phyloP scores from a whole-genome alignment of 2,329 filamentous ascomycete species.

The Elsinoe arachidis region DNA sequence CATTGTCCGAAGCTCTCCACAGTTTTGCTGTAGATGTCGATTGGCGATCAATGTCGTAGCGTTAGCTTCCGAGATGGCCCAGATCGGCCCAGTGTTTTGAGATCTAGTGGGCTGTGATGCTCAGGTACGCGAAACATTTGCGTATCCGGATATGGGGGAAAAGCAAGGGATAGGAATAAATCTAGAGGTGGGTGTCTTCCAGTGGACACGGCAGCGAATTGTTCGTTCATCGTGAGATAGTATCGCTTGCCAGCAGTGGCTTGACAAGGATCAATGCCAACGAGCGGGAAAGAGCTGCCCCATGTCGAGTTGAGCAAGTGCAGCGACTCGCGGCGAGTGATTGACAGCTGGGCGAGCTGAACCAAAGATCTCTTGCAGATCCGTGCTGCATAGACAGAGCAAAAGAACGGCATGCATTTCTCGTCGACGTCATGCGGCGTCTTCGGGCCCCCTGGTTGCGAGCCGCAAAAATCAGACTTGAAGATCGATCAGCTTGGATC shows the following conservation, averaged over 20 bases:
- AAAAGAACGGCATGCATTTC: neutral
- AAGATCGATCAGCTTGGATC: neutral
- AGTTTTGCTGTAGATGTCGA: neutral
- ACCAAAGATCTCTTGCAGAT: neutral
- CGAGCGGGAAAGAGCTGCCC: neutral
- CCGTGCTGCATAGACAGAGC: constrained; percentile 1
- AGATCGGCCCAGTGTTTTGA: constrained; percentile 6
- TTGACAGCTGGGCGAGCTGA: neutral
- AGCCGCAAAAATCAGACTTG: neutral
- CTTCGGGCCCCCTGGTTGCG: neutral
- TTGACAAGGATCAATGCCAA: constrained; percentile 6
- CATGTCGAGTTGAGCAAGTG: too few species aligned
- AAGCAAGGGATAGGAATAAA: neutral
- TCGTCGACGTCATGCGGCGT: neutral
- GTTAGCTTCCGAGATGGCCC: constrained; percentile 10
- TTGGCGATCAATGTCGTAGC: constrained; percentile 13
- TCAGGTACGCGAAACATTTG: constrained; percentile 6
- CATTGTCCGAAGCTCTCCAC: neutral
- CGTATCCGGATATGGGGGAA: neutral
- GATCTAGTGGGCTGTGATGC: neutral
- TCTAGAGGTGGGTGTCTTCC: neutral
- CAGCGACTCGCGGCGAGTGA: too few species aligned
- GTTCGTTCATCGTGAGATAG: neutral
- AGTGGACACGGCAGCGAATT: neutral
- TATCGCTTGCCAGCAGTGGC: constrained; percentile 7